Conservation (phyloP, 768 basidiomycete species). For the Tremella yokohamensis region DNA sequence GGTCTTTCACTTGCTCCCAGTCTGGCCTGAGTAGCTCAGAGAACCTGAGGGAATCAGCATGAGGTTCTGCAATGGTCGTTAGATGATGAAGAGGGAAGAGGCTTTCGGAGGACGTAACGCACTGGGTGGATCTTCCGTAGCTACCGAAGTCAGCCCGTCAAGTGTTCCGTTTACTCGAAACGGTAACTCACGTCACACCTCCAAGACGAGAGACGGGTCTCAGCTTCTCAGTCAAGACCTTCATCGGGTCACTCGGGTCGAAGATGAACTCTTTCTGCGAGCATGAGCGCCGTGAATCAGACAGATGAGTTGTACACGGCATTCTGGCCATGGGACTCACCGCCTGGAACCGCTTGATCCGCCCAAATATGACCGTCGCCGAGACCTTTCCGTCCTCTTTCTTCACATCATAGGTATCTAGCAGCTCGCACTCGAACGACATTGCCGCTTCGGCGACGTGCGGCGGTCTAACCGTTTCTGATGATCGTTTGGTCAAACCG, state of each 20-base stretch:
- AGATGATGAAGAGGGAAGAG: background rate
- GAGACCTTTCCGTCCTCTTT: constrained; percentile 21
- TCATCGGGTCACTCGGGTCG: constrained; percentile 37
- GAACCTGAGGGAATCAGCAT: constrained; percentile 16
- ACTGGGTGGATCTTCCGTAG: constrained; percentile 35
- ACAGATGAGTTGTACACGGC: background rate
- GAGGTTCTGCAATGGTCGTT: background rate
- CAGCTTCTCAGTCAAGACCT: constrained; percentile 40
- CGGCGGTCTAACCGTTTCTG: constrained; percentile 46
- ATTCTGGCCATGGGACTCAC: constrained; percentile 15
- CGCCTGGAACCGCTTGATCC: constrained; percentile 50
- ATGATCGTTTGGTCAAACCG: constrained; percentile 43
- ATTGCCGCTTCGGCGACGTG: constrained; percentile 52
- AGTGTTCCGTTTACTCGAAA: constrained; percentile 15
- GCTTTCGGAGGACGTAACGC: constrained; percentile 4
- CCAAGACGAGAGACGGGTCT: constrained; percentile 56
- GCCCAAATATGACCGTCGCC: constrained; percentile 45
- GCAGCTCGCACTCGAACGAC: constrained; percentile 51
- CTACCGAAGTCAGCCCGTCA: constrained; percentile 7
- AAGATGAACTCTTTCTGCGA: constrained; percentile 39
- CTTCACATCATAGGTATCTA: constrained; percentile 35
- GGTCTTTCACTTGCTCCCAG: constrained; percentile 54
- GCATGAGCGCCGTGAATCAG: background rate
- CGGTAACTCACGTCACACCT: constrained; percentile 57
- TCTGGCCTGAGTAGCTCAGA: constrained; percentile 52